Evolutionary conservation across 352 stramenopile species (phyloP).

Genomic region (Pythium brassicae): DNA sequence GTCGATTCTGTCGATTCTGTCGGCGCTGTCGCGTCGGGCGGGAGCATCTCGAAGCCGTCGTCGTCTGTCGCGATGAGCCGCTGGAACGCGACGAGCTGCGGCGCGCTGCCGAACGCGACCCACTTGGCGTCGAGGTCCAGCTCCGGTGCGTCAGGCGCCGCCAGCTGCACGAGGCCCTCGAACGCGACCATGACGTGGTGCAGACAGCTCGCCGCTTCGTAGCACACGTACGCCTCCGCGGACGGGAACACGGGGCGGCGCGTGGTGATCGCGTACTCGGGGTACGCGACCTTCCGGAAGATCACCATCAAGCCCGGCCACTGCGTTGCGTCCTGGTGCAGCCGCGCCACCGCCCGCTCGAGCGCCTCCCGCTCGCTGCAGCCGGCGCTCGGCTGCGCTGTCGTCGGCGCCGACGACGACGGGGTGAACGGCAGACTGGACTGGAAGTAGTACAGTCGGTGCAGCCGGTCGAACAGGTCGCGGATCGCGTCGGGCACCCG

Average conservation of each 20-base stretch:
- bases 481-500: slow-evolving; percentile 32
- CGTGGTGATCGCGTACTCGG: slow-evolving; percentile 35
- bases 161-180: slow-evolving; percentile 36
- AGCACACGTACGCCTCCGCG: slow-evolving; percentile 56
- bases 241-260: slow-evolving; percentile 35
- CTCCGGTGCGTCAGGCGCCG: slow-evolving; percentile 20
- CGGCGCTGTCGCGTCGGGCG: neutral
- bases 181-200: slow-evolving; percentile 43
- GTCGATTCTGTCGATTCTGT: neutral
- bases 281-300: slow-evolving; percentile 69
- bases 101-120: slow-evolving; percentile 28
- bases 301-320: slow-evolving; percentile 74
- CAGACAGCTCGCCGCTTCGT: slow-evolving; percentile 55
- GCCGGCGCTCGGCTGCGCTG: neutral
- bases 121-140: slow-evolving; percentile 49
- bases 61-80: slow-evolving; percentile 27
- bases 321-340: slow-evolving; percentile 40
- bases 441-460: slow-evolving; percentile 73
- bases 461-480: slow-evolving; percentile 62
- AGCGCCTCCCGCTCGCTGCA: slow-evolving; percentile 21
- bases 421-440: slow-evolving; percentile 23
- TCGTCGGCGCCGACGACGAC: neutral
- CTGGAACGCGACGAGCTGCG: slow-evolving; percentile 48
- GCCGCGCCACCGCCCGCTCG: slow-evolving; percentile 20
- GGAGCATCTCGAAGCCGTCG: slow-evolving; percentile 14